Base-by-base conservation (phyloP, 1,284 basidiomycete genomes). In the Pisolithus thermaeus region DNA sequence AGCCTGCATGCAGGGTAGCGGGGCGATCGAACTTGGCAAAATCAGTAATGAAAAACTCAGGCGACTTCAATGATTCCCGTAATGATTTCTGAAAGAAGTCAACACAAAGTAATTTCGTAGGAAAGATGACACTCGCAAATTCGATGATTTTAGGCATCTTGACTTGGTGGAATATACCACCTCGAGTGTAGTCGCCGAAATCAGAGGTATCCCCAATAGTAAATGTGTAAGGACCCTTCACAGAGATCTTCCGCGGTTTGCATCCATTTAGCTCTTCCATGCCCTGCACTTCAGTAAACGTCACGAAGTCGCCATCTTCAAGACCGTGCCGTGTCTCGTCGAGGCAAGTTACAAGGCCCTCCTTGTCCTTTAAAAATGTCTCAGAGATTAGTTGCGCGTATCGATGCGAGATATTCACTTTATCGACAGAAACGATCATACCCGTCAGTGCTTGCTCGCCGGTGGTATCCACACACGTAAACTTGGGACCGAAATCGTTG, bases 21-120 rank as follows among this genome's bases (percentile, higher is more conserved):
- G 95, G 95, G 23, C 94, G 85, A 63, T 99, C 96, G 62, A 94
- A 98, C 70, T 99, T 99, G 66, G 92, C 94, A 62, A 97, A 99
- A 70, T 99, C 97, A 49, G 95, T 94, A 59, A 98, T 84, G 74
- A 98, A 90, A 65, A 83, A 83, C 62, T 99, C 96, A 1, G 97
- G 96, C 44, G 78, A 69, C 60, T 81, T 77, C 52, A 92, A 69
- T 4, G 93, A 93, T 61, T 98, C 93, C 60, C 87, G 82, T 40
- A 99, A 79, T 6, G 94, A 84, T 92, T 97, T 97, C 93, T 96
- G 61, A 5, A 47, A 40, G 9, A 41, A 49, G 12, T 37, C 59
- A 51, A 32, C 49, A 36, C 46, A 47, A 38, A 43, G 45, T 45
- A n/a, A 46, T 39, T 18, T 35, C 30, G 44, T 18, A 46, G n/a